A percentile compares a stretch with the other conserved stretches of the same genome.
These are phyloP conservation scores for Ascosphaera pollenicola DNA, from an alignment of 2,329 filamentous ascomycete species.

Conservation along the genomic window DNA sequence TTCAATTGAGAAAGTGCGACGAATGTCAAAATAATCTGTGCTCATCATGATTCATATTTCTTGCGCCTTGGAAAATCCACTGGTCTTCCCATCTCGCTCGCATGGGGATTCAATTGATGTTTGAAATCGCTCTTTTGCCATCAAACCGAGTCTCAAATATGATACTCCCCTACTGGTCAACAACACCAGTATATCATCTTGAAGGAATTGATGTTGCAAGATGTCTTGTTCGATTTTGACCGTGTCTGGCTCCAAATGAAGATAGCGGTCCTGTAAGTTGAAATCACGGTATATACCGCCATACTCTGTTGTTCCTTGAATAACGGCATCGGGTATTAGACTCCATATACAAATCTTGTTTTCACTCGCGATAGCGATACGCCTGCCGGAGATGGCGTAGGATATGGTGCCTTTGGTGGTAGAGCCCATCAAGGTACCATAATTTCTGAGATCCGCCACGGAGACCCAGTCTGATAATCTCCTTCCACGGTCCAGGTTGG, in stretches of 20 bases:
- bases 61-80: too few species aligned
- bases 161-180: conserved; percentile 14
- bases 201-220: neutral
- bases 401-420: conserved; percentile 18
- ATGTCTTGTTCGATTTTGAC: neutral
- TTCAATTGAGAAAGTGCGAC: too few species aligned
- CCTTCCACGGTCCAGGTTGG: conserved; percentile 19
- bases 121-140: too few species aligned
- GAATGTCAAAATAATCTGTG: too few species aligned
- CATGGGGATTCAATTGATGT: too few species aligned
- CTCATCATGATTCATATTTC: too few species aligned
- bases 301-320: conserved; percentile 12
- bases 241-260: neutral
- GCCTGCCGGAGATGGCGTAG: conserved; percentile 14
- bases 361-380: conserved; percentile 21
- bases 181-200: conserved; percentile 1
- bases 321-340: conserved; percentile 15
- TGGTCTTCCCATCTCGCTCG: too few species aligned
- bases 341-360: conserved; percentile 20
- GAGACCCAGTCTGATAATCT: conserved; percentile 16
- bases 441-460: conserved; percentile 17
- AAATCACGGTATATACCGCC: conserved; percentile 13
- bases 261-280: conserved; percentile 7
- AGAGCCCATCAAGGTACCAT: conserved; percentile 11
- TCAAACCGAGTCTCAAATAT: conserved; percentile 8